phyloP scores from a whole-genome alignment of 2,329 filamentous ascomycete genomes.

The Colletotrichum camelliae region DNA sequence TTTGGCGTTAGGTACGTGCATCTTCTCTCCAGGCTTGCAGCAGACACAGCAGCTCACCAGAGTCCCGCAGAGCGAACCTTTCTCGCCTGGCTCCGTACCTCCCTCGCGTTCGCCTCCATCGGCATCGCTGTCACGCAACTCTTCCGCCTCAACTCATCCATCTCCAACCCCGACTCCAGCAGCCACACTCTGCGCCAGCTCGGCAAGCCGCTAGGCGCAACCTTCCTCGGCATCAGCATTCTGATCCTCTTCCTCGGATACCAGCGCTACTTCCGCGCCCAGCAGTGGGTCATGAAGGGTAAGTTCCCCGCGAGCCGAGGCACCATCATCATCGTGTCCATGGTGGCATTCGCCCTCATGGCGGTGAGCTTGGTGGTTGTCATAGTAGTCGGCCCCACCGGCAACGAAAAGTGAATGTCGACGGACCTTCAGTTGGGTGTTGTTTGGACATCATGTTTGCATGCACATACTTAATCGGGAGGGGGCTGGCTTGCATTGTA shows the following conservation, averaged over 20 bases:
- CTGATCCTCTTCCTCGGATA: constrained; percentile 78
- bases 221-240: constrained; percentile 79
- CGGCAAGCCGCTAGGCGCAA: constrained; percentile 76
- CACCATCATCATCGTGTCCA: constrained; percentile 72
- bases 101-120: constrained; percentile 80
- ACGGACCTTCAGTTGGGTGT: not conserved
- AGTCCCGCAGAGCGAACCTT: constrained; percentile 75
- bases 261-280: constrained; percentile 77
- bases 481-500: not conserved
- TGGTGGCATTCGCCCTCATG: constrained; percentile 69
- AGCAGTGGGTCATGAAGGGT: constrained; percentile 80
- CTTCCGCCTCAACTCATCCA: constrained; percentile 78
- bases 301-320: constrained; percentile 82
- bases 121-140: constrained; percentile 85
- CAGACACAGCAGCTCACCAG: not conserved
- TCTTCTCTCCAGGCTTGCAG: not conserved
- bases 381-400: constrained; percentile 51
- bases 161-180: constrained; percentile 40
- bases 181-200: constrained; percentile 61
- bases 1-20: constrained; percentile 70
- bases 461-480: not conserved
- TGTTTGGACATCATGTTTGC: not conserved
- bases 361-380: constrained; percentile 64
- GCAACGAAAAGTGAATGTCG: constrained; percentile 26
- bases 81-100: constrained; percentile 84